Conservation (phyloP, 352 stramenopile species). For the Phytophthora ohioensis region DNA sequence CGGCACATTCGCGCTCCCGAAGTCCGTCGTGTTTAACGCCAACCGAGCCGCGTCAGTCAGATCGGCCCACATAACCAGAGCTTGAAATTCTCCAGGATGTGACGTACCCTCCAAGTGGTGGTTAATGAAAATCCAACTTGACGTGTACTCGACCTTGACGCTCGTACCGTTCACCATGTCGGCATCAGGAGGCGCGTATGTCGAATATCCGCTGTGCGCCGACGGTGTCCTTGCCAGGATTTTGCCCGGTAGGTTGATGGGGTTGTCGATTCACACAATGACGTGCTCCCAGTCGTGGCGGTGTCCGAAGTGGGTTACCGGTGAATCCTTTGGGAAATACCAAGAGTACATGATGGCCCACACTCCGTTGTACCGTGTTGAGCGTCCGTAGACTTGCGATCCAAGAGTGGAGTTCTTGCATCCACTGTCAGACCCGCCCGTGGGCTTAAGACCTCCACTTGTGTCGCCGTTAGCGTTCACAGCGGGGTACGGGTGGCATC, state of each 20-base stretch:
- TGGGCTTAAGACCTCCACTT: too few relatives aligned
- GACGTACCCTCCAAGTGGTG: constrained; percentile 3
- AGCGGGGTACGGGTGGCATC: too few relatives aligned
- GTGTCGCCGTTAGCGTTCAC: too few relatives aligned
- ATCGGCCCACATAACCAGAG: constrained; percentile 8
- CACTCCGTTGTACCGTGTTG: constrained; percentile 23
- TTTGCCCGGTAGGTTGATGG: too few relatives aligned
- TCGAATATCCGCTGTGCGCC: not conserved
- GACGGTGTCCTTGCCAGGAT: too few relatives aligned
- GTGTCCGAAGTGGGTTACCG: too few relatives aligned
- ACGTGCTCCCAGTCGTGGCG: not conserved
- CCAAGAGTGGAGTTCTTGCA: too few relatives aligned
- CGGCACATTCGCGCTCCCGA: too few relatives aligned
- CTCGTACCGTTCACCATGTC: not conserved
- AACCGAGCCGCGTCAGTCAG: too few relatives aligned
- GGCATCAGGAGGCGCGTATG: not conserved
- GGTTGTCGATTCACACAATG: constrained; percentile 2
- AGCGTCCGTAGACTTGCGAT: constrained; percentile 34
- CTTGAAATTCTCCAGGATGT: too few relatives aligned
- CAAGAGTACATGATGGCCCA: constrained; percentile 45
- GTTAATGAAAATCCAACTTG: constrained; percentile 25
- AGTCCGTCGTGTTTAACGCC: too few relatives aligned
- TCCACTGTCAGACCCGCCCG: too few relatives aligned
- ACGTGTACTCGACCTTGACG: constrained; percentile 16
- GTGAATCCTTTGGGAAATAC: constrained; percentile 44